These are phyloP conservation scores for Aspergillus cristatus DNA, from an alignment of 495 filamentous ascomycete genomes.

Conservation along the genomic window DNA sequence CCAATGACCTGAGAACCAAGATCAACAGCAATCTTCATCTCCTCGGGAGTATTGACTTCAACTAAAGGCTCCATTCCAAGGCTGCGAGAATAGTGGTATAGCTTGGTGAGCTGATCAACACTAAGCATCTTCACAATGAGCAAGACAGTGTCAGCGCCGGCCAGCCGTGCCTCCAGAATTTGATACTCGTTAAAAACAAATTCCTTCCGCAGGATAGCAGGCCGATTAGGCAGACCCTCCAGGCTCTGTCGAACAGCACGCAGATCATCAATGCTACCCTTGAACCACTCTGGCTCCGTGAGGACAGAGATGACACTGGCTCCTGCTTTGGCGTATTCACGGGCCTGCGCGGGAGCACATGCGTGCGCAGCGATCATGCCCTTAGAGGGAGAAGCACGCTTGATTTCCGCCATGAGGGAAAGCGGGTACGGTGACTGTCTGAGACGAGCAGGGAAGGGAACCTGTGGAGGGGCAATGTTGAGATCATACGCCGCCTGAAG, in stretches of 20 bases:
- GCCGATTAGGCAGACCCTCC: slow-evolving; percentile 81
- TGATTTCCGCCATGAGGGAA: slow-evolving; percentile 93
- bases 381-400: slow-evolving; percentile 93
- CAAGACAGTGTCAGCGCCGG: slow-evolving; percentile 90
- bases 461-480: slow-evolving; percentile 74
- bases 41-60: slow-evolving; percentile 87
- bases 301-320: slow-evolving; percentile 96
- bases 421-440: slow-evolving; percentile 71
- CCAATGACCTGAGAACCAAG: slow-evolving; percentile 92
- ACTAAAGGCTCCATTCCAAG: slow-evolving; percentile 97
- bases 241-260: slow-evolving; percentile 80
- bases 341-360: slow-evolving; percentile 82
- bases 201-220: slow-evolving; percentile 88
- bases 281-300: slow-evolving; percentile 98
- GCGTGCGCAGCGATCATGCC: slow-evolving; percentile 82
- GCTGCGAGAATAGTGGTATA: slow-evolving; percentile 81
- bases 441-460: slow-evolving; percentile 71
- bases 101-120: slow-evolving; percentile 56
- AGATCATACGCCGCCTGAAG: slow-evolving; percentile 82
- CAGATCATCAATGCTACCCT: slow-evolving; percentile 91
- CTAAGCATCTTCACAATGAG: slow-evolving; percentile 98
- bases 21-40: slow-evolving; percentile 81
- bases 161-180: slow-evolving; percentile 87
- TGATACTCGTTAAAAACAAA: slow-evolving; percentile 99
- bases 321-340: slow-evolving; percentile 85